These are phyloP conservation scores for Tolypocladium sp. DNA, from an alignment of 2,329 filamentous ascomycete genomes.

Conservation along the genomic window DNA sequence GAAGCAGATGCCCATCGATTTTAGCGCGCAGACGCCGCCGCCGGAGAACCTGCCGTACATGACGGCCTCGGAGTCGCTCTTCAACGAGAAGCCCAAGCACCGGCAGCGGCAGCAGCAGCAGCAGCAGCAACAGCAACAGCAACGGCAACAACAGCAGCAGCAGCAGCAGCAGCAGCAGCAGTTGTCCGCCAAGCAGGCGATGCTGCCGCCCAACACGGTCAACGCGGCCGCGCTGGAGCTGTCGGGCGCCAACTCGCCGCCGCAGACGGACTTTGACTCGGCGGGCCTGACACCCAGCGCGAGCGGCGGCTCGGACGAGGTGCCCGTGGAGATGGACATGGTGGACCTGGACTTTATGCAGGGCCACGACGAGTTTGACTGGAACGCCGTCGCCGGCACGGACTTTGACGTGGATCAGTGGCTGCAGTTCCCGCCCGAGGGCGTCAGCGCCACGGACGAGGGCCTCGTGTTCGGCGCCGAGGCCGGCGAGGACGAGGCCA, in stretches of 20 bases:
- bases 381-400: conserved; percentile 41
- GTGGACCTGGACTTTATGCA: conserved; percentile 38
- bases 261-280: conserved; percentile 34
- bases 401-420: conserved; percentile 51
- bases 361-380: conserved; percentile 41
- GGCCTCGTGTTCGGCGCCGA: conserved; percentile 2
- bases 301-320: conserved; percentile 33
- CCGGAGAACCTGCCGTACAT: conserved; percentile 39
- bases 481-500: conserved; percentile 11
- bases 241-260: conserved; percentile 28
- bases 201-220: conserved; percentile 28
- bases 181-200: conserved; percentile 17
- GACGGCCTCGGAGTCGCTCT: conserved; percentile 29
- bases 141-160: background rate
- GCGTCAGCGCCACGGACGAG: conserved; percentile 29
- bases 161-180: too few species aligned
- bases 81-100: conserved; percentile 20
- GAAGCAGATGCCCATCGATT: conserved; percentile 26
- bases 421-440: conserved; percentile 47
- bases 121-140: background rate
- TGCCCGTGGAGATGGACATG: conserved; percentile 21
- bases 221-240: conserved; percentile 25
- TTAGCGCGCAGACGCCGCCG: conserved; percentile 40
- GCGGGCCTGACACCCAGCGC: conserved; percentile 34
- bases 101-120: background rate